Percentiles rank a stretch among this genome's conserved stretches.
Conservation (phyloP, 768 basidiomycete species). For the Lactarius sp. region DNA sequence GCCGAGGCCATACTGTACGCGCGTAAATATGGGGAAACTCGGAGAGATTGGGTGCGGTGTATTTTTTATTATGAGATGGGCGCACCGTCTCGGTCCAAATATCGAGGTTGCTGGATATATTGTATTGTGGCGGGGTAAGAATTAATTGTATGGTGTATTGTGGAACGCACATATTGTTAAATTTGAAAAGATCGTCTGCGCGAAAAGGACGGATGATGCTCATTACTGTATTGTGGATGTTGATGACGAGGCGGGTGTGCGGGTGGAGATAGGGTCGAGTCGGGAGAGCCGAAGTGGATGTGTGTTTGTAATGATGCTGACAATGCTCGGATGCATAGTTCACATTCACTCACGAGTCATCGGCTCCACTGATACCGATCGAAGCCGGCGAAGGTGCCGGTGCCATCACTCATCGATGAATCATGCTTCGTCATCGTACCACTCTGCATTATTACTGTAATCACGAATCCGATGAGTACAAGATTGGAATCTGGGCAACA, state of each 20-base stretch:
- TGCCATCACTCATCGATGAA: neutral
- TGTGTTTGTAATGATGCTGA: neutral
- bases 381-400: neutral
- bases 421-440: neutral
- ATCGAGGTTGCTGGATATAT: slow-evolving; percentile 75
- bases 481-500: neutral
- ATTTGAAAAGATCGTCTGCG: slow-evolving; percentile 86
- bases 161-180: slow-evolving; percentile 75
- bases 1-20: slow-evolving; percentile 67
- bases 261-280: neutral
- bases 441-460: neutral
- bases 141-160: neutral
- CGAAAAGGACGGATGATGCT: slow-evolving; percentile 81
- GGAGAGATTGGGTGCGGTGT: no score
- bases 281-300: no score
- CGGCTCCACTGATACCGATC: neutral
- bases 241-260: neutral
- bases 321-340: no score
- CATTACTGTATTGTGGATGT: slow-evolving; percentile 44
- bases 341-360: no score
- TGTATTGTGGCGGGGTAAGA: neutral
- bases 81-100: slow-evolving; percentile 90
- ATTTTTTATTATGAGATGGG: slow-evolving; percentile 28
- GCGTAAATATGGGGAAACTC: no score
- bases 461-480: neutral